Evolutionary conservation across 768 basidiomycete species (phyloP).

Genomic region (Auricularia heimuer): DNA sequence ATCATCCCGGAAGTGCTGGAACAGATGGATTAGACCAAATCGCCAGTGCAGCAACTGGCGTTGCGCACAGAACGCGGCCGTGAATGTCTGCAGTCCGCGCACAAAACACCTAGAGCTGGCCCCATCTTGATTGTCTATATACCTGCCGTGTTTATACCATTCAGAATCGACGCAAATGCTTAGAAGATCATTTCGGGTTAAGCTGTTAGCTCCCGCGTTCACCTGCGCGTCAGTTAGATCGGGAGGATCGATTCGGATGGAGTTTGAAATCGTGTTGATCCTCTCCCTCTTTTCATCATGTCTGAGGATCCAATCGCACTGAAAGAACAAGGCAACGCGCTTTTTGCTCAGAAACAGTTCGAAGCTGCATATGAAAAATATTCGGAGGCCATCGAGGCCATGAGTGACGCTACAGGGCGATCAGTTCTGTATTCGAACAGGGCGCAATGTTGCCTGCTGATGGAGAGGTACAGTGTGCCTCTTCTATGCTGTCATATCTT

Average conservation of each 20-base stretch:
- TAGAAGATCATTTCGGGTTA: neutral
- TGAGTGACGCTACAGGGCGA: constrained; percentile 32
- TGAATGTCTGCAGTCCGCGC: too few relatives aligned
- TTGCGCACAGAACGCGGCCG: neutral
- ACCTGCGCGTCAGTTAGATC: neutral
- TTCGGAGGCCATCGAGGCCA: constrained; percentile 30
- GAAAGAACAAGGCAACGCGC: constrained; percentile 34
- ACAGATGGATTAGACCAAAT: neutral
- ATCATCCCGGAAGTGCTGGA: neutral
- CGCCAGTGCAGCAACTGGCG: neutral
- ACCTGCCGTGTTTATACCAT: too few relatives aligned
- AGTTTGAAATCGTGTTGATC: neutral
- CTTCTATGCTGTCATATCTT: neutral
- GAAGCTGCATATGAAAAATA: constrained; percentile 30
- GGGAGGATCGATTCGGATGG: neutral
- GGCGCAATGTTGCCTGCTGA: neutral
- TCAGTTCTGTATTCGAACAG: constrained; percentile 22
- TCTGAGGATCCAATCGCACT: constrained; percentile 11
- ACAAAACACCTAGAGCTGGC: too few relatives aligned
- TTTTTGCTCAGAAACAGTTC: constrained; percentile 26
- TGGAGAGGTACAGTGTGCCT: neutral
- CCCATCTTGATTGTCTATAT: too few relatives aligned
- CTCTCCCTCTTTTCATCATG: neutral
- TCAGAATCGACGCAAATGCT: too few relatives aligned
- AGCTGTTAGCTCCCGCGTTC: too few relatives aligned